Percentiles rank a stretch among this genome's conserved stretches.
These are phyloP conservation scores for Scortechinia acanthostroma DNA, from an alignment of 2,329 filamentous ascomycete species.

Conservation along the genomic window DNA sequence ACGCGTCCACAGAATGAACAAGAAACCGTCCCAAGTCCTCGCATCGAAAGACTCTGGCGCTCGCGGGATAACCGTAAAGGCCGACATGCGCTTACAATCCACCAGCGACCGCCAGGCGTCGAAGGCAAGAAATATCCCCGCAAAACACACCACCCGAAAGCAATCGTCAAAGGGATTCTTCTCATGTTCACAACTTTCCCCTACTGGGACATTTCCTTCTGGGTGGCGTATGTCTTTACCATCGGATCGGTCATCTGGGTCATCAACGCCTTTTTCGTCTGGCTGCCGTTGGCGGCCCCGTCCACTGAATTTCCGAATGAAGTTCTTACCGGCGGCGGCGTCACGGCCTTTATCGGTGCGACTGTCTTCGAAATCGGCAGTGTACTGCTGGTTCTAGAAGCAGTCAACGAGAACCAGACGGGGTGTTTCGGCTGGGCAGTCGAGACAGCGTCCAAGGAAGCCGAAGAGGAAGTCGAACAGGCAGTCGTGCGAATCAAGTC, in stretches of 20 bases:
- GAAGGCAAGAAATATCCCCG: no score
- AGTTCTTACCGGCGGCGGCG: slow-evolving; percentile 42
- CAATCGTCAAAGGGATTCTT: neutral
- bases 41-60: neutral
- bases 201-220: neutral
- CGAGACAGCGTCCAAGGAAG: slow-evolving; percentile 33
- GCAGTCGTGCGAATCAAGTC: slow-evolving; percentile 3
- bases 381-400: slow-evolving; percentile 56
- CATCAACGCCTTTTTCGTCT: slow-evolving; percentile 57
- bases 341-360: slow-evolving; percentile 60
- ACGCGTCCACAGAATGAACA: neutral
- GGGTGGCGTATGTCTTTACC: neutral
- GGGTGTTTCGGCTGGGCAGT: slow-evolving; percentile 67
- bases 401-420: slow-evolving; percentile 57
- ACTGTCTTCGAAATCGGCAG: slow-evolving; percentile 61
- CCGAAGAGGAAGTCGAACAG: slow-evolving; percentile 8
- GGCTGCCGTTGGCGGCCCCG: slow-evolving; percentile 46
- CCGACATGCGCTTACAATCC: neutral
- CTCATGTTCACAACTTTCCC: neutral
- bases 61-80: neutral
- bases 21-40: neutral
- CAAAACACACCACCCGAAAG: no score
- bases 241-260: slow-evolving; percentile 40
- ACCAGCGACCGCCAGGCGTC: no score
- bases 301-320: slow-evolving; percentile 44